phyloP scores from a whole-genome alignment of 495 filamentous ascomycete genomes.

The Hypoxylon lenormandii region DNA sequence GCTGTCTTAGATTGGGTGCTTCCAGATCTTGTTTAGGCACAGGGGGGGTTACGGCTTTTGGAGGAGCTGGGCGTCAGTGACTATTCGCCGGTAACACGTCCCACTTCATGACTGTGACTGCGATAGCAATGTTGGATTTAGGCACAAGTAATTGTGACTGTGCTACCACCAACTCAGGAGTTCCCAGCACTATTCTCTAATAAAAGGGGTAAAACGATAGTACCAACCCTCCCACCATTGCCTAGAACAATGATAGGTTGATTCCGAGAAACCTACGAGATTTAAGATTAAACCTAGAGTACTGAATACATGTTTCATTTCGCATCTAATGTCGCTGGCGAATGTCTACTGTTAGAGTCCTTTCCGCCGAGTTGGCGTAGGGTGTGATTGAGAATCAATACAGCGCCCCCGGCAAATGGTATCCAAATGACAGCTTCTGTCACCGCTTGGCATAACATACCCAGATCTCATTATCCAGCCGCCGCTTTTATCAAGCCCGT shows the following conservation, averaged over 20 bases:
- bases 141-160: constrained; percentile 18
- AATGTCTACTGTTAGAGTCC: constrained; percentile 4
- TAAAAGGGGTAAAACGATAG: constrained; percentile 23
- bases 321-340: background rate
- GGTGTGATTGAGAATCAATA: constrained; percentile 37
- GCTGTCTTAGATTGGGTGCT: constrained; percentile 8
- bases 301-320: background rate
- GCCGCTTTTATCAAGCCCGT: constrained; percentile 25
- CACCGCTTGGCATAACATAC: constrained; percentile 6
- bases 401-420: constrained; percentile 31
- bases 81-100: constrained; percentile 40
- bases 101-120: constrained; percentile 34
- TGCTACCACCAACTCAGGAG: constrained; percentile 2
- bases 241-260: background rate
- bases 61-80: constrained; percentile 11
- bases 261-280: background rate
- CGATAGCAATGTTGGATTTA: constrained; percentile 30
- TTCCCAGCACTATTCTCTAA: constrained; percentile 1
- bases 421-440: constrained; percentile 24
- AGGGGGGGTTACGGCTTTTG: constrained; percentile 7
- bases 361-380: constrained; percentile 12
- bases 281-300: background rate
- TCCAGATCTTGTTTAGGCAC: constrained; percentile 12
- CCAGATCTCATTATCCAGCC: constrained; percentile 3
- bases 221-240: background rate